Percentiles rank a stretch among this genome's conserved stretches.
Conservation (phyloP, 306 rosid species). For the Canavalia ensiformis region DNA sequence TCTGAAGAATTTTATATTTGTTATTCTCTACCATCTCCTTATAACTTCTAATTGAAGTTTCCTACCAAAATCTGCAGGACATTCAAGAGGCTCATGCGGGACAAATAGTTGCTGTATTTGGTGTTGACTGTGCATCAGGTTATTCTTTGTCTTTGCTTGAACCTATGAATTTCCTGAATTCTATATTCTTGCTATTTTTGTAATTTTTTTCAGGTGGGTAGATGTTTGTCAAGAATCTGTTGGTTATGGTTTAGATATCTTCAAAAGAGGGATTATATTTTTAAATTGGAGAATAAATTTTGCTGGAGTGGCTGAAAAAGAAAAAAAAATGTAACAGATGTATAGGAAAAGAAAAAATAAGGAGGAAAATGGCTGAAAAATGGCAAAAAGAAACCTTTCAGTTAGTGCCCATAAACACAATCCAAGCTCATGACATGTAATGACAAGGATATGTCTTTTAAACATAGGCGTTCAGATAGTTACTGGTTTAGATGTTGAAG, state of each 20-base stretch:
- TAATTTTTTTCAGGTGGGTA: slow-evolving; percentile 10
- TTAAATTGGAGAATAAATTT: slow-evolving; percentile 13
- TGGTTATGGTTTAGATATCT: slow-evolving; percentile 36
- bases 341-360: neutral
- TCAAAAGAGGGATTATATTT: neutral
- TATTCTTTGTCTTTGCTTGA: slow-evolving; percentile 43
- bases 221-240: slow-evolving; percentile 27
- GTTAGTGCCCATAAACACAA: slow-evolving; percentile 7
- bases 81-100: slow-evolving; percentile 99
- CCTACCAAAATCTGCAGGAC: slow-evolving; percentile 63
- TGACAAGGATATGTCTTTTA: slow-evolving; percentile 3
- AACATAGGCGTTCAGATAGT: neutral
- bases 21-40: slow-evolving; percentile 12
- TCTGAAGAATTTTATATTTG: slow-evolving; percentile 15
- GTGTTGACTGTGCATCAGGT: slow-evolving; percentile 99
- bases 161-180: slow-evolving; percentile 35
- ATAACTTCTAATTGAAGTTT: slow-evolving; percentile 27
- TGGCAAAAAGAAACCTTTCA: slow-evolving; percentile 1
- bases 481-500: too few relatives aligned
- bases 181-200: neutral
- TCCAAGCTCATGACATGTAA: neutral
- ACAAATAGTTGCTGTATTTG: slow-evolving; percentile 98
- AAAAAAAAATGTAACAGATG: neutral
- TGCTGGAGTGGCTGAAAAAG: neutral
- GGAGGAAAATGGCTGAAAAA: neutral